These are phyloP conservation scores for cucumber (Cucumis sativus) DNA, from an alignment of 306 rosid species.

Conservation along the genomic window Cucumber_9930_V3 NC_026657.2:6106501-6107000, in stretches of 20 bases:
- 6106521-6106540: background rate
- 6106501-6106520: conserved; percentile 56
- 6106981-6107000: no score
- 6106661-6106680: conserved; percentile 51
- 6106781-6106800: conserved; percentile 30
- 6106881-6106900: background rate
- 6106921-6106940: background rate
- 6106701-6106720: conserved; percentile 45
- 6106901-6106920: background rate
- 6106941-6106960: no score
- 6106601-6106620: conserved; percentile 33
- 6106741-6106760: background rate
- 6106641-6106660: conserved; percentile 58
- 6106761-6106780: background rate
- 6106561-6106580: background rate
- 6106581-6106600: background rate
- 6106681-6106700: conserved; percentile 51
- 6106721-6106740: conserved; percentile 28
- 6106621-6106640: conserved; percentile 73
- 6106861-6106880: conserved; percentile 41
- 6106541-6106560: background rate
- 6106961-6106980: no score
- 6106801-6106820: conserved; percentile 70
- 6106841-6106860: conserved; percentile 23
- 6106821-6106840: conserved; percentile 59